A percentile compares a stretch with the other conserved stretches of the same genome.
These are phyloP conservation scores for Bonia amplexicaulis DNA, from an alignment of 176 grass and related monocot species.

Conservation along the genomic window DNA sequence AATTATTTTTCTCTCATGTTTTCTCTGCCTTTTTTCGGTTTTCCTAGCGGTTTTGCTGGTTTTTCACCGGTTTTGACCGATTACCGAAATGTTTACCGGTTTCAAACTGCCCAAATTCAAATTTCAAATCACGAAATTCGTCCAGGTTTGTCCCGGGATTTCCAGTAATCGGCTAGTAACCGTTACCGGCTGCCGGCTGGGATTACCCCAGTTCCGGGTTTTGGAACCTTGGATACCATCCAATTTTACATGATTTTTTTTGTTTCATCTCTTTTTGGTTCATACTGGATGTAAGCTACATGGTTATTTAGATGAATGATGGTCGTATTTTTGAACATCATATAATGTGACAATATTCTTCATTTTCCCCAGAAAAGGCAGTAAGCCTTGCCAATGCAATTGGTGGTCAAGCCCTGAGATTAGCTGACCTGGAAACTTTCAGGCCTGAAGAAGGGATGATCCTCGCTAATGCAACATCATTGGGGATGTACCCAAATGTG, in stretches of 20 bases:
- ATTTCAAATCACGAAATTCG: too few relatives aligned
- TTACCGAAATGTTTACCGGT: too few relatives aligned
- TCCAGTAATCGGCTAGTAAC: too few relatives aligned
- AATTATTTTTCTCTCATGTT: too few relatives aligned
- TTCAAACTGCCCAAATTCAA: too few relatives aligned
- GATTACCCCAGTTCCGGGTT: too few relatives aligned
- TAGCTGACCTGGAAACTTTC: conserved; percentile 82
- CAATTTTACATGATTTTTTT: conserved; percentile 5
- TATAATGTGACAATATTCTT: conserved; percentile 20
- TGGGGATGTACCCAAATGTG: conserved; percentile 91
- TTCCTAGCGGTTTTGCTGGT: too few relatives aligned
- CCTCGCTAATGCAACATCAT: conserved; percentile 94
- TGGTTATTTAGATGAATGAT: conserved; percentile 7
- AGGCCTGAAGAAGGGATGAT: conserved; percentile 79
- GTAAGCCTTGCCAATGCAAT: conserved; percentile 69
- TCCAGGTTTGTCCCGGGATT: too few relatives aligned
- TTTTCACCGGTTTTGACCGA: too few relatives aligned
- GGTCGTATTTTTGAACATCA: background rate
- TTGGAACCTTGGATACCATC: background rate
- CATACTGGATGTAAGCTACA: background rate
- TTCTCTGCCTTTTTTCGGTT: too few relatives aligned
- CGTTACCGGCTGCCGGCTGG: too few relatives aligned
- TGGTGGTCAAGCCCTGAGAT: conserved; percentile 64
- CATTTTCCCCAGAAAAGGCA: conserved; percentile 61
- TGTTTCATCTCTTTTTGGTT: background rate